Evolutionary conservation across 179 eudicot species (phyloP), one percentile per base, ranked within the genome.

Genomic region (Silene coronaria): DNA sequence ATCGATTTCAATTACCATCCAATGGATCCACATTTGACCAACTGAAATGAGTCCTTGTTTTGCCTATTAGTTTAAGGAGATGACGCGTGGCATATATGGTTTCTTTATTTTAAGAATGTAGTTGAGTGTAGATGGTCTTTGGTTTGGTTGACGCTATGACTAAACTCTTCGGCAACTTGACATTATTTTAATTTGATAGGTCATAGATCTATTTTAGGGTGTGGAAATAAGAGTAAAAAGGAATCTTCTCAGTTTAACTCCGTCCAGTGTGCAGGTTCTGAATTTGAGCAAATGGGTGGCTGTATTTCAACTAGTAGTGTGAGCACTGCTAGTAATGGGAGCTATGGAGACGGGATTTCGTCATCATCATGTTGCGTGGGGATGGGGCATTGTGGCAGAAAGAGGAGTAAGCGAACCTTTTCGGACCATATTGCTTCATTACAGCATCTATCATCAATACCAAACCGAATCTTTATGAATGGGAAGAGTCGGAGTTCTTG

Each of bases 401-500:
- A 82, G 76, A 88, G 91, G 71, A 83, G 79, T 51, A 88, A 87
- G 84, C 87, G 84, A 81, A 87, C 89, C 48, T 89, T 81, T 80
- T 83, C 93, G 6, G 95, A 92, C 69, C 92, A 89, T 73, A 76
- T 82, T 71, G 80, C 82, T 10, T 77, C 83, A 5, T 70, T 89
- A 84, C 91, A 92, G 79, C 91, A 91, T 81, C 73, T 89, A 22
- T 80, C 97, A 14, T 95, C 97, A 14, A 82, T 90, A 62, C 97
- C 97, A 22, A 92, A 89, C 58, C 81, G 99, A 58, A 86, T 91
- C 24, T 84, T 85, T 80, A 68, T 86, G 69, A 95, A 95, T 72
- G 99, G 97, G 7, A 92, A 84, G 85, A 91, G 90, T 69, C 86
- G 86, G 70, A 87, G 85, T 82, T 92, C 97, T 45, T 95, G 97